Conservation (phyloP, 805 yeast species). For the Wickerhamomyces sydowiorum region DNA sequence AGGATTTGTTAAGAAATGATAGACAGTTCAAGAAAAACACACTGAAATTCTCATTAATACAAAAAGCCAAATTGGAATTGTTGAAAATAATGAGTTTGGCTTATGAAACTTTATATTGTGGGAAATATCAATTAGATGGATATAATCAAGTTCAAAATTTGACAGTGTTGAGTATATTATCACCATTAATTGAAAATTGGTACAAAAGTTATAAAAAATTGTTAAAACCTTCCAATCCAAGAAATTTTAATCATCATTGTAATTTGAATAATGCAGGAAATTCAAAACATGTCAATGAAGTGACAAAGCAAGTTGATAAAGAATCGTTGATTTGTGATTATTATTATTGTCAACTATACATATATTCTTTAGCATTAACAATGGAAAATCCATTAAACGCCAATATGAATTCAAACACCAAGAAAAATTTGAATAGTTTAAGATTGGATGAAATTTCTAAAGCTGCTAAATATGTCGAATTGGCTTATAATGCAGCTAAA, state of each 20-base stretch:
- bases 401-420: slow-evolving; percentile 8
- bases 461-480: slow-evolving; percentile 71
- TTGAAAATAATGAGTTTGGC: slow-evolving; percentile 76
- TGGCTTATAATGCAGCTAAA: slow-evolving; percentile 80
- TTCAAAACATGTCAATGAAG: slow-evolving; percentile 25
- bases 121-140: slow-evolving; percentile 46
- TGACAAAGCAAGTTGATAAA: slow-evolving; percentile 42
- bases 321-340: slow-evolving; percentile 78
- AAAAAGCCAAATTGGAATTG: slow-evolving; percentile 75
- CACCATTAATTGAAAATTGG: slow-evolving; percentile 81
- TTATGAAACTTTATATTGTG: slow-evolving; percentile 76
- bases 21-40: slow-evolving; percentile 20
- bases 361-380: slow-evolving; percentile 73
- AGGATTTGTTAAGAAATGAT: slow-evolving; percentile 19
- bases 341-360: slow-evolving; percentile 77
- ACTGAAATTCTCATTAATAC: slow-evolving; percentile 51
- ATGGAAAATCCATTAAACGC: slow-evolving; percentile 33
- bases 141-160: slow-evolving; percentile 59
- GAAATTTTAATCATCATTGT: slow-evolving; percentile 28
- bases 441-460: slow-evolving; percentile 65
- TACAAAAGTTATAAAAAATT: slow-evolving; percentile 52
- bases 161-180: slow-evolving; percentile 62
- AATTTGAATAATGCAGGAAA: slow-evolving; percentile 19
- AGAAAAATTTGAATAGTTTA: slow-evolving; percentile 27
- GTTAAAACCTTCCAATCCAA: slow-evolving; percentile 43